Conservation (phyloP, 441 rosid genomes). For the Gossypium trilobum region DNA sequence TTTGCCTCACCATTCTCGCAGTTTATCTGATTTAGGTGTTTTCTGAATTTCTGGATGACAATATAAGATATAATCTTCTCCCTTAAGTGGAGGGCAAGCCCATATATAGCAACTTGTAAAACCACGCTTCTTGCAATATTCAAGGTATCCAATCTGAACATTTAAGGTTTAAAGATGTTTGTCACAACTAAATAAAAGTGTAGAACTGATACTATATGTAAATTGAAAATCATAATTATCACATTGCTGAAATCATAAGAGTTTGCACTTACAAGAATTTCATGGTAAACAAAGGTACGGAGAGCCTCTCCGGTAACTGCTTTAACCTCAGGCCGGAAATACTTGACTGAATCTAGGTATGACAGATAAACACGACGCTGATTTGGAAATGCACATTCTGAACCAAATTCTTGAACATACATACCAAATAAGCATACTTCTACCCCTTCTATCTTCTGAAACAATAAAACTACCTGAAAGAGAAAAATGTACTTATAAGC, state of each 20-base stretch:
- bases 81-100: conserved; percentile 99
- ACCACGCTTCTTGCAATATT: conserved; percentile 95
- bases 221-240: conserved; percentile 10
- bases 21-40: conserved; percentile 97
- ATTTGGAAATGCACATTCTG: conserved; percentile 77
- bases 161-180: conserved; percentile 9
- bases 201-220: neutral
- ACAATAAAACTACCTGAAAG: conserved; percentile 80
- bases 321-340: conserved; percentile 93
- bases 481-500: conserved; percentile 14
- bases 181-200: neutral
- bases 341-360: conserved; percentile 92
- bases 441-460: conserved; percentile 99
- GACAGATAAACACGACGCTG: conserved; percentile 95
- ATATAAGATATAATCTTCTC: conserved; percentile 95
- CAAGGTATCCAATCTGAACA: conserved; percentile 91
- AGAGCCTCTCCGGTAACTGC: conserved; percentile 93
- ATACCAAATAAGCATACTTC: conserved; percentile 98
- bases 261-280: conserved; percentile 66
- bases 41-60: conserved; percentile 99
- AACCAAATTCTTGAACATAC: conserved; percentile 98
- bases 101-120: conserved; percentile 99
- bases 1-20: conserved; percentile 79
- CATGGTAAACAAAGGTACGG: conserved; percentile 94
- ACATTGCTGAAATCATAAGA: neutral